These are phyloP conservation scores for Bipolaris zeicola DNA, from an alignment of 2,329 filamentous ascomycete genomes.

Conservation along the genomic window DNA sequence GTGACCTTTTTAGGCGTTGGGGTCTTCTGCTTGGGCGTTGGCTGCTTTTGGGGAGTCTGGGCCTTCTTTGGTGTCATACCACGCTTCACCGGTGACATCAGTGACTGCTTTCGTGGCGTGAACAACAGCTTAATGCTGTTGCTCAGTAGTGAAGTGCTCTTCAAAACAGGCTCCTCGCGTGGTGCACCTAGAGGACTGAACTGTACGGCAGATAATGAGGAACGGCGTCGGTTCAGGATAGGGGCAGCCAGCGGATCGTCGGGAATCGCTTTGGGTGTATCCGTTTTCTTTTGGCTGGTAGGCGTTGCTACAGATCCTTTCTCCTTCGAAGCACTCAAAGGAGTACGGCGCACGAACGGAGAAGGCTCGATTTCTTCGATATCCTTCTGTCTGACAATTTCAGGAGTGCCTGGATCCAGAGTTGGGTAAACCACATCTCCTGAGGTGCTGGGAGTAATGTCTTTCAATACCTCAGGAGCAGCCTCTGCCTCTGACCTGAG, in stretches of 20 bases:
- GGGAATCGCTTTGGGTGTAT: constrained; percentile 27
- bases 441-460: constrained; percentile 34
- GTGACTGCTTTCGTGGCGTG: constrained; percentile 55
- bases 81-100: constrained; percentile 51
- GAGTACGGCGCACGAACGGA: constrained; percentile 39
- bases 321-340: constrained; percentile 25
- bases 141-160: constrained; percentile 43
- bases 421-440: constrained; percentile 31
- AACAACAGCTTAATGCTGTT: constrained; percentile 56
- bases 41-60: constrained; percentile 46
- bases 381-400: constrained; percentile 32
- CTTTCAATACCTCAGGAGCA: constrained; percentile 20
- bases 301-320: constrained; percentile 31
- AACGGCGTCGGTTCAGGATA: constrained; percentile 43
- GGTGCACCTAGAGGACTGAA: constrained; percentile 43
- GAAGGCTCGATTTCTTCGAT: constrained; percentile 44
- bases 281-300: constrained; percentile 19
- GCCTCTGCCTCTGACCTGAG: constrained; percentile 10
- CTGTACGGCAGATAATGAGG: constrained; percentile 41
- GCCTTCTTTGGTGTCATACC: constrained; percentile 46
- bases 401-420: constrained; percentile 37
- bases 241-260: constrained; percentile 44
- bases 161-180: constrained; percentile 37
- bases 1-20: constrained; percentile 45
- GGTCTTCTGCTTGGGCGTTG: constrained; percentile 50